Percentiles rank a stretch among this genome's conserved stretches.
These are phyloP conservation scores for Termitomyces sp. DNA, from an alignment of 768 basidiomycete genomes.

Conservation along the genomic window DNA sequence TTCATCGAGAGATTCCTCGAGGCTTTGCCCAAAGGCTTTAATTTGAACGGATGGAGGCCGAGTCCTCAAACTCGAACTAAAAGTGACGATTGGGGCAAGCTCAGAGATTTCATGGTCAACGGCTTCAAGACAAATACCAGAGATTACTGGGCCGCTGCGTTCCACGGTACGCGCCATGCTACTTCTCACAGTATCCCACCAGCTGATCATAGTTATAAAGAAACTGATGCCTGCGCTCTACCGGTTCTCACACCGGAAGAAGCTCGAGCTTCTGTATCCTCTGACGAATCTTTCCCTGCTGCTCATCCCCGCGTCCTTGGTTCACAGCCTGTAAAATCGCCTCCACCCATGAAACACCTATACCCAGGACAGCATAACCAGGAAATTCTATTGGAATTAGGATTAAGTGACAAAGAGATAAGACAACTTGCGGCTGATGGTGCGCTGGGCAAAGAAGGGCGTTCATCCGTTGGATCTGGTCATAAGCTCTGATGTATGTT, in stretches of 20 bases:
- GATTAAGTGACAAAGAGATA: constrained; percentile 38
- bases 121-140: constrained; percentile 60
- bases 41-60: constrained; percentile 54
- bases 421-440: constrained; percentile 39
- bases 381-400: constrained; percentile 50
- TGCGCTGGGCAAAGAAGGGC: constrained; percentile 36
- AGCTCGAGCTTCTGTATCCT: constrained; percentile 42
- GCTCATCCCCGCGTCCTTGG: constrained; percentile 46
- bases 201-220: constrained; percentile 26
- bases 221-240: constrained; percentile 66
- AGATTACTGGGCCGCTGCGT: constrained; percentile 67
- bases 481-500: constrained; percentile 12
- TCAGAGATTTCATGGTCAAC: constrained; percentile 53
- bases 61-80: constrained; percentile 40
- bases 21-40: constrained; percentile 43
- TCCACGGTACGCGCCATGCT: constrained; percentile 50
- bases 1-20: constrained; percentile 56
- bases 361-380: constrained; percentile 51
- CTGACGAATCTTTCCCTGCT: constrained; percentile 36
- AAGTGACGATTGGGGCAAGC: constrained; percentile 49
- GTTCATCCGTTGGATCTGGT: constrained; percentile 12
- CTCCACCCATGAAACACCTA: constrained; percentile 19
- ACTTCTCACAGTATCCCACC: neutral
- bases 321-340: constrained; percentile 16
- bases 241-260: constrained; percentile 66